Conservation (phyloP, 768 basidiomycete species). For the Rhodotorula diobovata region DNA sequence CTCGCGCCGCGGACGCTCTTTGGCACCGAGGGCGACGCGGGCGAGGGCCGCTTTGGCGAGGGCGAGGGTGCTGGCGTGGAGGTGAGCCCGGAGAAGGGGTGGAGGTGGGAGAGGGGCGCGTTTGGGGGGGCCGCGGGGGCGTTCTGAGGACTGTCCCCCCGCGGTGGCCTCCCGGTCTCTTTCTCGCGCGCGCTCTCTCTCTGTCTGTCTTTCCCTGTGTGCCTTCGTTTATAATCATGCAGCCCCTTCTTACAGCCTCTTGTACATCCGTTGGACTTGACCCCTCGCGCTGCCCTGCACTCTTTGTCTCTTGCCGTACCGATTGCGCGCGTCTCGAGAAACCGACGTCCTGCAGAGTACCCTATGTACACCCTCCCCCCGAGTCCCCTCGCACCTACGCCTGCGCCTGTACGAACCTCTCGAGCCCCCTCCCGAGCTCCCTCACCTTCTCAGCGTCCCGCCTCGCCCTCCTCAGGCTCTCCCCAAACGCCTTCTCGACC, state of each 20-base stretch:
- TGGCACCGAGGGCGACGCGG: constrained; percentile 21
- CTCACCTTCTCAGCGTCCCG: constrained; percentile 25
- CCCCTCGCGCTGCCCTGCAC: too few species aligned
- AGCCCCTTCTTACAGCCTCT: background rate
- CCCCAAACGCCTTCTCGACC: constrained; percentile 11
- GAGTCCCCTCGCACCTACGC: background rate
- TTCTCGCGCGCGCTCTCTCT: background rate
- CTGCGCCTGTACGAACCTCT: background rate
- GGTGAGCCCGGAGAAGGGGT: background rate
- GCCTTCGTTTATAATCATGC: background rate
- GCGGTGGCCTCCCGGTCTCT: background rate
- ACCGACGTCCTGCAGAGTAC: too few species aligned
- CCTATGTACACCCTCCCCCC: background rate
- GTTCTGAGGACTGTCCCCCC: background rate
- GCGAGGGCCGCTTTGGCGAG: background rate
- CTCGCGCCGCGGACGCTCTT: constrained; percentile 23
- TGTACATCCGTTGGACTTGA: too few species aligned
- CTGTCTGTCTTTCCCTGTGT: background rate
- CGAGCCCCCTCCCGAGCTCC: constrained; percentile 2
- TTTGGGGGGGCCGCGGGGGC: background rate
- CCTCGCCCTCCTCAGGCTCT: constrained; percentile 9
- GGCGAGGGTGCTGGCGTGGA: background rate
- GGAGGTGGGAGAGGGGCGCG: background rate
- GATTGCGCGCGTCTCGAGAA: too few species aligned
- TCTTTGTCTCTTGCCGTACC: too few species aligned